Evolutionary conservation across 345 rosid genomes (phyloP).

Genomic region (Chamaenerion angustifolium): DNA sequence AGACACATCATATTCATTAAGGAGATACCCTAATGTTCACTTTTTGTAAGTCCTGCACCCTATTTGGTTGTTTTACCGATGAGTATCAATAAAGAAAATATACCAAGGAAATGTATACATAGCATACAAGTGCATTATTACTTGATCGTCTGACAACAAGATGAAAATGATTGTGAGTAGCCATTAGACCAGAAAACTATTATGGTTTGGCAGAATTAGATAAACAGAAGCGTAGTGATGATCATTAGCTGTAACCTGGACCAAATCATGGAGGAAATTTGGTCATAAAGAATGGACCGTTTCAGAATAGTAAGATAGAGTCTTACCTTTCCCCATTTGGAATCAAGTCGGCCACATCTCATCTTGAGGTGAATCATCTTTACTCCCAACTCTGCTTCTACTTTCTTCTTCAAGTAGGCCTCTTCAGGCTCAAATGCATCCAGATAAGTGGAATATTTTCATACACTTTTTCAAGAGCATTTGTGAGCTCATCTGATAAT

Average conservation of each 20-base stretch:
- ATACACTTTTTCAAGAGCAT: constrained; percentile 38
- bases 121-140: no score
- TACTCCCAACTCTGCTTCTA: constrained; percentile 78
- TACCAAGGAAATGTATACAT: no score
- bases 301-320: background rate
- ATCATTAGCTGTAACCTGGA: no score
- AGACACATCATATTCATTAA: background rate
- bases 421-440: constrained; percentile 75
- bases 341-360: constrained; percentile 71
- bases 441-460: constrained; percentile 46
- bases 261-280: background rate
- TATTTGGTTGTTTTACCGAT: no score
- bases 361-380: constrained; percentile 92
- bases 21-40: background rate
- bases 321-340: constrained; percentile 88
- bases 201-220: no score
- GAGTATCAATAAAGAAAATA: no score
- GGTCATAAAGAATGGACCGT: no score
- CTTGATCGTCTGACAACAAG: no score
- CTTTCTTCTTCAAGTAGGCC: constrained; percentile 62
- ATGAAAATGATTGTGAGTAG: no score
- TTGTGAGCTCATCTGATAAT: constrained; percentile 33
- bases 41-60: no score
- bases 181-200: no score
- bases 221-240: no score